These are phyloP conservation scores for Pythium periplocum DNA, from an alignment of 352 stramenopile genomes.

Conservation along the genomic window DNA sequence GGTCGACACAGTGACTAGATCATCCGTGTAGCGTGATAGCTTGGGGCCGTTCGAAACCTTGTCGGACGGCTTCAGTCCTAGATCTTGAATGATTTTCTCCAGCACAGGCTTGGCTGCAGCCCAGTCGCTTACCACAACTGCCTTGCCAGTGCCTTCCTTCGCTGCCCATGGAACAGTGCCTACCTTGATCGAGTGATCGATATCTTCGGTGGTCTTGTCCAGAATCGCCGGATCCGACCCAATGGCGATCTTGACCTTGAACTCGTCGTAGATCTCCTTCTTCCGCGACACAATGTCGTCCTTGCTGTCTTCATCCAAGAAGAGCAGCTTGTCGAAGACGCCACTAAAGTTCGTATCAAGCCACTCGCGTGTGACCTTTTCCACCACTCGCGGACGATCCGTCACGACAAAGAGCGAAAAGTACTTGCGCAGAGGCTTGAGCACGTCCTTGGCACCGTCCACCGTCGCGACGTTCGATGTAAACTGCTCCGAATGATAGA, in stretches of 20 bases:
- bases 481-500: constrained; percentile 53
- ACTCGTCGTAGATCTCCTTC: constrained; percentile 54
- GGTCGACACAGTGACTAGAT: constrained; percentile 64
- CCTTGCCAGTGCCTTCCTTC: constrained; percentile 9
- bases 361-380: constrained; percentile 74
- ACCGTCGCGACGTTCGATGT: constrained; percentile 26
- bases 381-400: constrained; percentile 45
- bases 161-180: constrained; percentile 51
- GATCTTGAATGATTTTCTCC: constrained; percentile 34
- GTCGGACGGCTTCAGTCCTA: constrained; percentile 34
- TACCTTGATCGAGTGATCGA: constrained; percentile 34
- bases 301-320: constrained; percentile 39
- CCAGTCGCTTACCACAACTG: constrained; percentile 27
- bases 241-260: constrained; percentile 59
- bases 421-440: constrained; percentile 53
- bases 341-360: constrained; percentile 52
- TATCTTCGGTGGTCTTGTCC: constrained; percentile 18
- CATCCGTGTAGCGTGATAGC: constrained; percentile 61
- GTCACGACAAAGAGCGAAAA: constrained; percentile 64
- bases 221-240: constrained; percentile 30
- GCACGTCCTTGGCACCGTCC: constrained; percentile 21
- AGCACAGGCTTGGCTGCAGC: constrained; percentile 25
- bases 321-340: constrained; percentile 73
- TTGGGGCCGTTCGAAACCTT: constrained; percentile 48
- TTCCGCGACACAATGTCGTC: constrained; percentile 41